Conservation (phyloP, 371 early-diverging fungal species). For the Syncephalastrum racemosum region DNA sequence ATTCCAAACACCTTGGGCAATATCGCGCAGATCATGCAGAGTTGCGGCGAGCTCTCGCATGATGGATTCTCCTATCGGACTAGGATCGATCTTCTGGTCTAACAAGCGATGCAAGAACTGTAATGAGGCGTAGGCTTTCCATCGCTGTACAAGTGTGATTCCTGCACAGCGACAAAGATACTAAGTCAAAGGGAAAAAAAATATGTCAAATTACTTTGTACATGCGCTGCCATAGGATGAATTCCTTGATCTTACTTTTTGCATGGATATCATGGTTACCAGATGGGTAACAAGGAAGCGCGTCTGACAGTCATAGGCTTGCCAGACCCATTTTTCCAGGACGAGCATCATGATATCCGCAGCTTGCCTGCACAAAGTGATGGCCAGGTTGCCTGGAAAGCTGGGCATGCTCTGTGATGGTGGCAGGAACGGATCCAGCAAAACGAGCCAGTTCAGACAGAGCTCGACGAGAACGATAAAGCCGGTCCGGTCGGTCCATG, state of each 20-base stretch:
- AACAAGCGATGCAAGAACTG: slow-evolving; percentile 13
- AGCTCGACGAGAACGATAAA: slow-evolving; percentile 19
- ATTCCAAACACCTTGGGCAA: slow-evolving; percentile 15
- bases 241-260: slow-evolving; percentile 13
- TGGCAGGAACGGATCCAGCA: slow-evolving; percentile 17
- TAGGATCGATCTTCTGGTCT: slow-evolving; percentile 4
- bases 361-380: slow-evolving; percentile 23
- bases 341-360: slow-evolving; percentile 18
- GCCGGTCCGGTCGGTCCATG: slow-evolving; percentile 12
- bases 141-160: slow-evolving; percentile 11
- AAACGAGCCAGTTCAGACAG: slow-evolving; percentile 22
- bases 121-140: slow-evolving; percentile 26
- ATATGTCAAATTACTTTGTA: neutral
- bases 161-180: neutral
- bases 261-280: slow-evolving; percentile 14
- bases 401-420: neutral
- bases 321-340: slow-evolving; percentile 21
- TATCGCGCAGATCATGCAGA: slow-evolving; percentile 13
- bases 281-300: slow-evolving; percentile 17
- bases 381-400: slow-evolving; percentile 20
- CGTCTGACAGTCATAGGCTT: slow-evolving; percentile 18
- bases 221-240: neutral
- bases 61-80: neutral
- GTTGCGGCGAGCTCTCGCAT: slow-evolving; percentile 6
- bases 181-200: neutral